These are phyloP conservation scores for Talaromyces rugulosus DNA, from an alignment of 2,329 filamentous ascomycete species.

Conservation along the genomic window DNA sequence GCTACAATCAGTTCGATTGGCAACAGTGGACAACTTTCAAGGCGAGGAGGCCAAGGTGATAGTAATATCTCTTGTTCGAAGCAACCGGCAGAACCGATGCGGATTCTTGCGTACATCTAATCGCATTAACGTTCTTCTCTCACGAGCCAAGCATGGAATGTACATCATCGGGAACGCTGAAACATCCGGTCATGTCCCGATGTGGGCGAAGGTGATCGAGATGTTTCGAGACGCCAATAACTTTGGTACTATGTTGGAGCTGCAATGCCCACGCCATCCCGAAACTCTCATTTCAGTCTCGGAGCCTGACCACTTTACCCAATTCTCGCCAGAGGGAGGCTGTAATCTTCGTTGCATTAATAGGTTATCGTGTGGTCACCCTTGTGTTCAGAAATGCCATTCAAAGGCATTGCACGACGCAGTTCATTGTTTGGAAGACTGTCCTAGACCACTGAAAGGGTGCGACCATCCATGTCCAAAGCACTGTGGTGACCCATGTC, in stretches of 20 bases:
- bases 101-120: conserved; percentile 66
- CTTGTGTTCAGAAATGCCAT: conserved; percentile 44
- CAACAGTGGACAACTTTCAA: conserved; percentile 73
- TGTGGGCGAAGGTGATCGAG: conserved; percentile 60
- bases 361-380: conserved; percentile 43
- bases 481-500: conserved; percentile 40
- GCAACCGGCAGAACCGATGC: conserved; percentile 55
- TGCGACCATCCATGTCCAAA: conserved; percentile 42
- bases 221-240: conserved; percentile 47
- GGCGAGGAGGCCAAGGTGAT: conserved; percentile 71
- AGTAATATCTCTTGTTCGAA: conserved; percentile 66
- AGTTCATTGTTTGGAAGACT: conserved; percentile 40
- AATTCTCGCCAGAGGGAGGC: conserved; percentile 58
- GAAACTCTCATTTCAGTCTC: conserved; percentile 49
- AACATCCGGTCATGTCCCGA: conserved; percentile 54
- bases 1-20: conserved; percentile 50
- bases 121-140: conserved; percentile 65
- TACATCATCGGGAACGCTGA: conserved; percentile 65
- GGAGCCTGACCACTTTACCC: conserved; percentile 55
- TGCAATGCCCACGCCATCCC: conserved; percentile 60
- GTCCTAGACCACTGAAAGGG: conserved; percentile 28
- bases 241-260: conserved; percentile 49
- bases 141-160: conserved; percentile 65
- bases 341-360: conserved; percentile 50
- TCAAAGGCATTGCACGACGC: conserved; percentile 39